Evolutionary conservation across 345 rosid genomes (phyloP), one percentile per base, ranked within the genome.

Genomic region (Dimocarpus longan): DNA sequence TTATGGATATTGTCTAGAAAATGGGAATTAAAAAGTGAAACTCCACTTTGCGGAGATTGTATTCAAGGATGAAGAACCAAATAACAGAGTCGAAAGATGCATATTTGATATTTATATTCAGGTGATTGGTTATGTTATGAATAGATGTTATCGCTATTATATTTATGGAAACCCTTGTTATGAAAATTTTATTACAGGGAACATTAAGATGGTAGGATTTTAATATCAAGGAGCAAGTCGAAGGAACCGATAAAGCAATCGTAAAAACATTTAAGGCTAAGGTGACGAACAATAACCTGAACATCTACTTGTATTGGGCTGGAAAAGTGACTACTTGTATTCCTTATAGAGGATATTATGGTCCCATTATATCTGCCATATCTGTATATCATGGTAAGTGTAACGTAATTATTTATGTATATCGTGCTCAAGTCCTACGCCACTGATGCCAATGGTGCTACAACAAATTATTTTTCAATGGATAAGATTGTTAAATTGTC

Each of bases 41-140:
- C 91, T 90, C 39, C 88, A 82, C 71, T 90, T 90, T 82, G 85
- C 87, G 11, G 91, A 88, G 82, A 88, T 90, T 67, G 75, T 76
- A 66, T 85, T 88, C 74, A 83, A 78, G 50, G 80, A 85, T 39
- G 84, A 88, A 70, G 80, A 73, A 16, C 77, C 91, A 13, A 88
- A 76, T 64, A 4, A 26, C 2, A 83, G 86, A 77, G 84, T 87
- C 0, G 91, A 89, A 43, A 90, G 81, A 80, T 80, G 90, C 40
- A 62, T 90, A 64, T 90, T 88, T 50, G 75, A 90, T 80, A 84
- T 90, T 74, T 85, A 87, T 64, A 80, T 85, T 12, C 93, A 88
- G 93, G 93, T 90, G 79, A 42, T 24, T 40, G 9, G 19, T 40
- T 26, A 64, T 22, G n/a, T 37, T 54, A 24, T 26, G 11, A 68